These are phyloP conservation scores for Trichosporon coremiiforme DNA, from an alignment of 1,284 basidiomycete genomes.

Conservation along the genomic window DNA sequence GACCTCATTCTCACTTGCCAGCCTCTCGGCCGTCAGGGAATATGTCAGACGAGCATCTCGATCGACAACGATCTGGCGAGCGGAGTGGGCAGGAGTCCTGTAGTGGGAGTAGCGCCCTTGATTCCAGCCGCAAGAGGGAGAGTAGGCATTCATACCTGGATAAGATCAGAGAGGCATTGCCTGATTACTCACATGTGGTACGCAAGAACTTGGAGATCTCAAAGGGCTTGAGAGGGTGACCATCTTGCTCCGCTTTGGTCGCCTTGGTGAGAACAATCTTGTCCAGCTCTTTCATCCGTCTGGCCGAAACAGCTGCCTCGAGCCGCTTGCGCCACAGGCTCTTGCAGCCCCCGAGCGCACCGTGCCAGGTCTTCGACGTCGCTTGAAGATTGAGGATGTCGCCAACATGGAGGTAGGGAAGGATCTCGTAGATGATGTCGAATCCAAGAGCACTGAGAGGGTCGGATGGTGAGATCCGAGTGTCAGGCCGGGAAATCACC, in stretches of 20 bases:
- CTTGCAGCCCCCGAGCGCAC: background rate
- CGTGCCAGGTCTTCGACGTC: background rate
- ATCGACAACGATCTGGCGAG: background rate
- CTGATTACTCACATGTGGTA: background rate
- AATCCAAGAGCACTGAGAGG: background rate
- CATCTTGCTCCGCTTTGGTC: background rate
- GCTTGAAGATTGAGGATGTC: constrained; percentile 11
- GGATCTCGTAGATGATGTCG: constrained; percentile 4
- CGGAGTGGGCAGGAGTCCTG: background rate
- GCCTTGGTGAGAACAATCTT: background rate
- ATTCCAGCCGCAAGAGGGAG: background rate
- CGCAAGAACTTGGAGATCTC: constrained; percentile 4
- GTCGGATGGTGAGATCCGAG: background rate
- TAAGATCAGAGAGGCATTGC: too few relatives aligned
- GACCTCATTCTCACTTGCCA: background rate
- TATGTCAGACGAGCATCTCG: background rate
- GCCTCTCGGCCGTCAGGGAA: background rate
- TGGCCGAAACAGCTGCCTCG: background rate
- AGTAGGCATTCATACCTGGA: background rate
- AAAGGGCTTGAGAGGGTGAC: background rate
- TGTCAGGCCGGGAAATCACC: too few relatives aligned
- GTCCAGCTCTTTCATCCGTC: background rate
- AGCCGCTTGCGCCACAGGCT: background rate
- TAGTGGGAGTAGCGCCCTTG: background rate
- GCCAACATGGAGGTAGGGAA: background rate